Evolutionary conservation across 2,329 filamentous ascomycete species (phyloP).

Genomic region (Cercospora brassicicola): DNA sequence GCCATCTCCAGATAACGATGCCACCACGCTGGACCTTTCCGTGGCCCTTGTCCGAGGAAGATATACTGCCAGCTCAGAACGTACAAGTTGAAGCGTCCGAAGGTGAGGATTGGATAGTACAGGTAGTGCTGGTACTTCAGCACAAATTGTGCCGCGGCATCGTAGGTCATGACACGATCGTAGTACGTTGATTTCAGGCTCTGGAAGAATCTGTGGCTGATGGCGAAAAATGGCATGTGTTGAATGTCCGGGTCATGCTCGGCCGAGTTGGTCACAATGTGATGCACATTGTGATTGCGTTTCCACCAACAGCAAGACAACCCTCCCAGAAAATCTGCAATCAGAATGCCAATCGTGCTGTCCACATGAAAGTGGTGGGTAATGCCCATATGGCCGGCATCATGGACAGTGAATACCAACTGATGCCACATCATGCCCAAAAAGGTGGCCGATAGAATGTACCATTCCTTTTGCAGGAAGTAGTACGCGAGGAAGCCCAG

Average conservation of each 20-base stretch:
- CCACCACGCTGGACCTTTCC: conserved; percentile 65
- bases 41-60: conserved; percentile 55
- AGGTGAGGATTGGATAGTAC: conserved; percentile 65
- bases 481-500: conserved; percentile 64
- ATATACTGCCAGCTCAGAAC: conserved; percentile 66
- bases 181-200: conserved; percentile 66
- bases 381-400: conserved; percentile 96
- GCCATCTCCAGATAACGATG: conserved; percentile 65
- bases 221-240: conserved; percentile 69
- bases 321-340: conserved; percentile 86
- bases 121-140: conserved; percentile 64
- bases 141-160: conserved; percentile 59
- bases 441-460: conserved; percentile 66
- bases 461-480: conserved; percentile 46
- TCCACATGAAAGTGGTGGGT: conserved; percentile 86
- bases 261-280: conserved; percentile 91
- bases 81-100: conserved; percentile 73
- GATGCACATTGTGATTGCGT: conserved; percentile 90
- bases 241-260: conserved; percentile 95
- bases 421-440: conserved; percentile 92
- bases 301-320: conserved; percentile 97
- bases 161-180: conserved; percentile 64
- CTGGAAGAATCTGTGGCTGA: conserved; percentile 64
- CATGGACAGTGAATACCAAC: conserved; percentile 88
- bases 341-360: conserved; percentile 80